phyloP scores from a whole-genome alignment of 352 stramenopile genomes.

The Phytophthora nicotianae region DNA sequence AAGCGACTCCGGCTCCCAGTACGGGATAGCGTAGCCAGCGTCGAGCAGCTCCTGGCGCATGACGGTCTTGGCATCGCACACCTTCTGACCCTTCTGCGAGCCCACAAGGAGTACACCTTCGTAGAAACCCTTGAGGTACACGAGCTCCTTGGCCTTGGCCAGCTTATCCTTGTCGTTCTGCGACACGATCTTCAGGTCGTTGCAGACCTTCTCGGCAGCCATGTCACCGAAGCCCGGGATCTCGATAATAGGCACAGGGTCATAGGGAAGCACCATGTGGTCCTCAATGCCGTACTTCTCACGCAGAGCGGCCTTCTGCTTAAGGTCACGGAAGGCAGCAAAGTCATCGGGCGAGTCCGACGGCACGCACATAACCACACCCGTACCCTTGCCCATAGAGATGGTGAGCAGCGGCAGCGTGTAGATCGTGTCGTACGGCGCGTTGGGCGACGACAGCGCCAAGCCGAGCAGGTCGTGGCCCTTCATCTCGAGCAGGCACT shows the following conservation, averaged over 20 bases:
- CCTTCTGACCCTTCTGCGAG: slow-evolving; percentile 95
- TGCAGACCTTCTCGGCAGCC: slow-evolving; percentile 95
- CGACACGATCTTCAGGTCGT: slow-evolving; percentile 98
- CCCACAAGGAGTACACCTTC: slow-evolving; percentile 98
- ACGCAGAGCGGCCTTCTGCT: slow-evolving; percentile 98
- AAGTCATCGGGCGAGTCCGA: slow-evolving; percentile 99
- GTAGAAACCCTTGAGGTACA: slow-evolving; percentile 99
- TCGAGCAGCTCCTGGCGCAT: slow-evolving; percentile 97
- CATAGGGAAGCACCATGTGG: slow-evolving; percentile 98
- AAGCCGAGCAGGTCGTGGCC: slow-evolving; percentile 97
- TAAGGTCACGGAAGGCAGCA: slow-evolving; percentile 97
- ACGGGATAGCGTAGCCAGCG: slow-evolving; percentile 93
- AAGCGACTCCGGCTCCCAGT: slow-evolving; percentile 98
- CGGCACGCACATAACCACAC: slow-evolving; percentile 98
- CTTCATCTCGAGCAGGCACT: slow-evolving; percentile 92
- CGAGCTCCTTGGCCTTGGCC: slow-evolving; percentile 97
- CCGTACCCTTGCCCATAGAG: slow-evolving; percentile 99
- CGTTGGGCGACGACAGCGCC: slow-evolving; percentile 95
- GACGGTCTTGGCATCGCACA: slow-evolving; percentile 98
- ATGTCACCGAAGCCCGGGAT: slow-evolving; percentile 98
- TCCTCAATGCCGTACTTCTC: slow-evolving; percentile 99
- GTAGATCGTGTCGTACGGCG: slow-evolving; percentile 99
- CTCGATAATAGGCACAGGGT: slow-evolving; percentile 99
- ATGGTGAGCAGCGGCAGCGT: slow-evolving; percentile 99
- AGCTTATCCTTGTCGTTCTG: slow-evolving; percentile 99